Conservation (phyloP, 2,329 filamentous ascomycete genomes). For the Dothistroma pini region DNA sequence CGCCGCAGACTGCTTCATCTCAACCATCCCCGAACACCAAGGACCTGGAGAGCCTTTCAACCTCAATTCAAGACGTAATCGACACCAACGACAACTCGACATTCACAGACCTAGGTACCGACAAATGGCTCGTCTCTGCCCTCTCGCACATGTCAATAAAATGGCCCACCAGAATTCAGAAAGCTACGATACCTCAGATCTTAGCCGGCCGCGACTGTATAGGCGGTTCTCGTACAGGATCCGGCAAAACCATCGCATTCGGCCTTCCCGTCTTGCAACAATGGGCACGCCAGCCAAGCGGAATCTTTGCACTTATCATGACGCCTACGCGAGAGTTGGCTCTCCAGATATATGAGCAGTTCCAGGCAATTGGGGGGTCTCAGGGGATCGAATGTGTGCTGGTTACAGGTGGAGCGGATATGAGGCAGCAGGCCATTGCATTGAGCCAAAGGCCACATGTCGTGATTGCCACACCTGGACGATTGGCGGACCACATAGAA, state of each 20-base stretch:
- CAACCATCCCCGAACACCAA: not conserved
- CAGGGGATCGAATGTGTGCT: slow-evolving; percentile 83
- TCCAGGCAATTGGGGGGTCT: slow-evolving; percentile 85
- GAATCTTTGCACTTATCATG: slow-evolving; percentile 83
- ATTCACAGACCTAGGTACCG: slow-evolving; percentile 33
- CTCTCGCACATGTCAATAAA: slow-evolving; percentile 75
- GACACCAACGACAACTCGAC: slow-evolving; percentile 27
- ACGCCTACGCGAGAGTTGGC: slow-evolving; percentile 91
- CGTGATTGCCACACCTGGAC: slow-evolving; percentile 89
- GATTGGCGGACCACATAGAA: slow-evolving; percentile 88
- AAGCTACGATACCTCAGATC: slow-evolving; percentile 88
- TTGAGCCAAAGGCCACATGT: slow-evolving; percentile 80
- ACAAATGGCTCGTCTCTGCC: slow-evolving; percentile 76
- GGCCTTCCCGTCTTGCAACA: slow-evolving; percentile 89
- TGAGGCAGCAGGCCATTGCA: slow-evolving; percentile 83
- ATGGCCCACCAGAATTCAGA: slow-evolving; percentile 87
- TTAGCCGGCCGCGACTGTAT: slow-evolving; percentile 90
- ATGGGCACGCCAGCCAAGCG: slow-evolving; percentile 88
- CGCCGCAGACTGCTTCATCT: not conserved
- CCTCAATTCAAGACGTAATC: slow-evolving; percentile 28
- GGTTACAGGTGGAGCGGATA: slow-evolving; percentile 90
- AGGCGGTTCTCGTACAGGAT: slow-evolving; percentile 89
- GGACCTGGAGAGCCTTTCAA: slow-evolving; percentile 4
- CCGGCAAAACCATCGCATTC: slow-evolving; percentile 96
- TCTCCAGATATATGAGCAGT: slow-evolving; percentile 93